phyloP scores from a whole-genome alignment of 2,329 filamentous ascomycete species.

The Ceratocystis papillata region DNA sequence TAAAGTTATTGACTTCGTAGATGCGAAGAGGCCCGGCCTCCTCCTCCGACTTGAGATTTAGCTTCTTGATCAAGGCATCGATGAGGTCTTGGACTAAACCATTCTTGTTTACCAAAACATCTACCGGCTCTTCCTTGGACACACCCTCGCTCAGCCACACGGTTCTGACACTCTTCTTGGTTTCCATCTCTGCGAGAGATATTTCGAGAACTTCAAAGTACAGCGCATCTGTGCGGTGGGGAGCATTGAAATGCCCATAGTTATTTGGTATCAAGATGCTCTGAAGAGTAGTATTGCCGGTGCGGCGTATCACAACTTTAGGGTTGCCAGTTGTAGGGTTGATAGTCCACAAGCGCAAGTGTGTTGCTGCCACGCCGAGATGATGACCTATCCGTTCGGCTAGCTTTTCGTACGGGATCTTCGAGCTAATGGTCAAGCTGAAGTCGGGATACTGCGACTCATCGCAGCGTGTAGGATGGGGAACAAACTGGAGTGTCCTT shows the following conservation, averaged over 20 bases:
- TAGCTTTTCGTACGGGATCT: slow-evolving; percentile 81
- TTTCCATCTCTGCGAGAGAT: slow-evolving; percentile 84
- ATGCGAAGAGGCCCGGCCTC: slow-evolving; percentile 62
- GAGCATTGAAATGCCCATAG: slow-evolving; percentile 54
- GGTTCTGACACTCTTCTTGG: slow-evolving; percentile 76
- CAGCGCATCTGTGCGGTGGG: slow-evolving; percentile 63
- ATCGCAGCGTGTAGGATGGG: slow-evolving; percentile 49
- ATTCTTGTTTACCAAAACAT: slow-evolving; percentile 79
- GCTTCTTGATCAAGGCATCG: slow-evolving; percentile 65
- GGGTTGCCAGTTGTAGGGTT: slow-evolving; percentile 66
- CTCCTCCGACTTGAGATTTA: slow-evolving; percentile 61
- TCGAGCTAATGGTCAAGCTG: slow-evolving; percentile 67
- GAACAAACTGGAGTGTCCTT: slow-evolving; percentile 65
- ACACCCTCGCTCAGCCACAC: slow-evolving; percentile 82
- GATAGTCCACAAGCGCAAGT: slow-evolving; percentile 84
- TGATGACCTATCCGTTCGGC: slow-evolving; percentile 71
- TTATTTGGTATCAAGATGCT: slow-evolving; percentile 70
- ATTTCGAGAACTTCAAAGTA: slow-evolving; percentile 94
- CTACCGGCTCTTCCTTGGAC: slow-evolving; percentile 74
- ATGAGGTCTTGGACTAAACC: slow-evolving; percentile 72
- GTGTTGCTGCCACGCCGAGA: slow-evolving; percentile 66
- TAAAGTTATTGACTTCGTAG: slow-evolving; percentile 72
- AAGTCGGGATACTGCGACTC: slow-evolving; percentile 55
- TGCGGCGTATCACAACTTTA: slow-evolving; percentile 65
- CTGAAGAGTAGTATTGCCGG: slow-evolving; percentile 57